These are phyloP conservation scores for Zasmidium citrigriseum DNA, from an alignment of 2,329 filamentous ascomycete genomes.

Conservation along the genomic window DNA sequence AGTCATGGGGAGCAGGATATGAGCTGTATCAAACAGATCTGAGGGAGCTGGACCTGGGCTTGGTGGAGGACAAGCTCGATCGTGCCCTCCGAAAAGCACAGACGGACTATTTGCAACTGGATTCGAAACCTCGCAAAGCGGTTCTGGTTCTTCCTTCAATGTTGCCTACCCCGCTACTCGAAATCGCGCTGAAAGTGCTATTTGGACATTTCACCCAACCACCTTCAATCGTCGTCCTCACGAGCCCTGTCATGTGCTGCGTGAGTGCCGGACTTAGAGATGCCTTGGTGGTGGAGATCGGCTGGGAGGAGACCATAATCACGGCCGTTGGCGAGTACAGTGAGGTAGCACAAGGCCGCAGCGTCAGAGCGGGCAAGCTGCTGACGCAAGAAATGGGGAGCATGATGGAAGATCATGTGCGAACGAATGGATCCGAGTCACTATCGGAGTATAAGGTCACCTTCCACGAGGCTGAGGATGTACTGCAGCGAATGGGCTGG, in stretches of 20 bases:
- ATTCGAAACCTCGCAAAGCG: constrained; percentile 70
- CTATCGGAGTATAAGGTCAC: constrained; percentile 37
- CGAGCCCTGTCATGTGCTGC: constrained; percentile 70
- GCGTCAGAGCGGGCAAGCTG: constrained; percentile 71
- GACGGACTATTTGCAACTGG: constrained; percentile 70
- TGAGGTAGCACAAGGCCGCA: constrained; percentile 71
- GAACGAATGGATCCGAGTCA: constrained; percentile 51
- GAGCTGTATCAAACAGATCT: constrained; percentile 82
- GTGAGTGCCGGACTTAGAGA: constrained; percentile 81
- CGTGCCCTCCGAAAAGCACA: constrained; percentile 78
- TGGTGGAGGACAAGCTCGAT: constrained; percentile 86
- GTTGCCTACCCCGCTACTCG: constrained; percentile 75
- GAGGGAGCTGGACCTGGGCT: constrained; percentile 69
- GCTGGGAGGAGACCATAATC: constrained; percentile 86
- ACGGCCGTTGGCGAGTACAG: constrained; percentile 90
- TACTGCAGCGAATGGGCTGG: constrained; percentile 75
- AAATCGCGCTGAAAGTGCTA: constrained; percentile 71
- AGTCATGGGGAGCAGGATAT: constrained; percentile 63
- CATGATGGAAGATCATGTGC: constrained; percentile 58
- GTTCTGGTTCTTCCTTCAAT: constrained; percentile 75
- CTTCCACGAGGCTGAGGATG: constrained; percentile 81
- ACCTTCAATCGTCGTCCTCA: constrained; percentile 78
- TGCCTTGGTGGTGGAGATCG: constrained; percentile 85
- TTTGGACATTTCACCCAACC: constrained; percentile 81
- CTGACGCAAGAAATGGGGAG: constrained; percentile 70